Evolutionary conservation across 2,329 filamentous ascomycete genomes (phyloP), one percentile per base, ranked within the genome.

Genomic region (Curvularia spicifera): DNA sequence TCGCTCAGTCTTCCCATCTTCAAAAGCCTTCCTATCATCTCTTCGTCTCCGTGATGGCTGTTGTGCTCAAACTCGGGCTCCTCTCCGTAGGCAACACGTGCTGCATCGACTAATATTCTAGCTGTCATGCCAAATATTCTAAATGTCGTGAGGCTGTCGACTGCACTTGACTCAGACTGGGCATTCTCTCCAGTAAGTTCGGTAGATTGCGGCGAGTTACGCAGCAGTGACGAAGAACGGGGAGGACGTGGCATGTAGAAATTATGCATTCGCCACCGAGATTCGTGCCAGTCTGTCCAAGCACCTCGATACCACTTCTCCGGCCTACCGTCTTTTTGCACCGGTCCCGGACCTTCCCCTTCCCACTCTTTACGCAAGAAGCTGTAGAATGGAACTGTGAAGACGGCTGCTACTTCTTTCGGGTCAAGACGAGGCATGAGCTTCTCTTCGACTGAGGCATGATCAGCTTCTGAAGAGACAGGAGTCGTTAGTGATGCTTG

Each of bases 81-180:
- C 78, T 90, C 85, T 2, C 79, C 89, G 74, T 95, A 98, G 20
- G 93, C 94, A 18, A 96, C 84, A 61, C 91, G 83, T 33, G 94
- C 93, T 4, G 90, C 89, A 78, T 98, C 94, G 5, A 97, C 91
- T 53, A 97, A 76, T 53, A 98, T 94, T 51, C 92, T 83, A 2
- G 92, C 94, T 52, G 94, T 98, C 91, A 98, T 94, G 15, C 94
- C 94, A 85, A 93, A 97, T 4, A 98, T 93, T 66, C 90, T 88
- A 78, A 95, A 97, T 37, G 90, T 82, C 42, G 79, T 79, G 44
- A 83, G 71, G 2, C 81, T 80, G 4, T 73, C 66, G n/a, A 75
- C 52, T 3, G 69, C 55, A 43, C 50, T 61, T 67, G 52, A 80
- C 78, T 72, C 86, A 77, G 40, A 63, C 4, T 59, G 49, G 3